Base-by-base conservation (phyloP, 441 rosid genomes). In the Pelargonium cotyledonis region DNA sequence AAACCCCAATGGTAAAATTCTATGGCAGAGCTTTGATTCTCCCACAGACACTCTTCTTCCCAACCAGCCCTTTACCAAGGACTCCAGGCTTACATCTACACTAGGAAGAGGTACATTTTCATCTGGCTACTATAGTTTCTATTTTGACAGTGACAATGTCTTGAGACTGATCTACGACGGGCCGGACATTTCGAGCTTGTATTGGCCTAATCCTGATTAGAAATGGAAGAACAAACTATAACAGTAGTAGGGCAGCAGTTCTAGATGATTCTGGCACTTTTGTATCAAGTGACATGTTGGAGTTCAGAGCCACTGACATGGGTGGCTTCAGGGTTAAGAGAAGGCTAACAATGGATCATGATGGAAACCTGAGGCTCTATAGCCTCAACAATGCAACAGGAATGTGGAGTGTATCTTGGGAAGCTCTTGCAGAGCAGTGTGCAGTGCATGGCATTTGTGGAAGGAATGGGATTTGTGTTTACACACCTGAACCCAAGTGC, bases 21-120 rank as follows among this genome's bases (percentile, higher is more conserved):
- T 44, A 11, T 44, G 49, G 49, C 38, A 31, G 38, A 31, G 38
- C 38, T 31, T 31, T 31, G 38, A 31, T 31, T 80, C 58, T 68
- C 85, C 85, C 0, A 79, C 84, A 0, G 78, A 85, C 71, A 83
- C 87, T 8, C 82, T 85, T 44, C 78, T 85, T 68, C 87, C 89
- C n/a, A 40, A 19, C 19, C 87, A 81, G 29, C n/a, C 0, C 7
- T 71, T 82, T 0, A 79, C 75, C 7, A 82, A 80, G 73, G 68
- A 70, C 55, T 62, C 15, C 10, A 75, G 35, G 69, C 69, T 85
- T 65, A 63, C 72, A 58, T 85, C 89, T 2, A 58, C 55, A 4
- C 7, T 47, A 38, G 74, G 74, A 19, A n/a, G 6, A 11, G 80
- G 82, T 7, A 77, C 23, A 14, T 74, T 31, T 18, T 72, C 58